A percentile compares a stretch with the other conserved stretches of the same genome.
Evolutionary conservation across 2,329 filamentous ascomycete genomes (phyloP).

Genomic region (Alternaria hordeiaustralica): DNA sequence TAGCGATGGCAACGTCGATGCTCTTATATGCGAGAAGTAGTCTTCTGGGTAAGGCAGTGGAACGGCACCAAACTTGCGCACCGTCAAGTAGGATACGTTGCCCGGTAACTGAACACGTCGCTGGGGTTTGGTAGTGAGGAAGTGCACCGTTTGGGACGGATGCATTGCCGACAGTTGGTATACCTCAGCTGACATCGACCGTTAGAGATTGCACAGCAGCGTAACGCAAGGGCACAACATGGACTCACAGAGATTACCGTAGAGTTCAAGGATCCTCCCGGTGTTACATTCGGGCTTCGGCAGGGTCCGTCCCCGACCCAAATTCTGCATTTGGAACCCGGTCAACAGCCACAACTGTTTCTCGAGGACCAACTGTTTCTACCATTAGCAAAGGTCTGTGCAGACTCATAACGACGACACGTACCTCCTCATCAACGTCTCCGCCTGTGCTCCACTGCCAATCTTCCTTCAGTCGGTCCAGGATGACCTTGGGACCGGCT

Average conservation of each 20-base stretch:
- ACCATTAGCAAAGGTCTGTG: constrained; percentile 1
- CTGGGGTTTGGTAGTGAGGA: constrained; percentile 44
- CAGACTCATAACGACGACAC: not conserved
- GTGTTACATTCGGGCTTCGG: constrained; percentile 38
- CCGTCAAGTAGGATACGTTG: constrained; percentile 40
- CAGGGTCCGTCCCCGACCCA: constrained; percentile 28
- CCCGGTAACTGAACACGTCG: constrained; percentile 42
- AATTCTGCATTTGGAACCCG: constrained; percentile 54
- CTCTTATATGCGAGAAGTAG: constrained; percentile 48
- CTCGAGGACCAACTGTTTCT: constrained; percentile 53
- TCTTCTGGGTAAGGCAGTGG: constrained; percentile 57
- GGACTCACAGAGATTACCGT: constrained; percentile 49
- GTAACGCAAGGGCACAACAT: constrained; percentile 18
- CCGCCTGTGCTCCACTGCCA: constrained; percentile 49
- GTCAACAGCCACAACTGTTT: constrained; percentile 69
- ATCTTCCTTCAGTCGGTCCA: constrained; percentile 62
- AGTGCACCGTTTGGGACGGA: constrained; percentile 45
- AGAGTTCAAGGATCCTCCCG: constrained; percentile 47
- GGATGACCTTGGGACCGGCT: constrained; percentile 59
- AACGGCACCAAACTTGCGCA: constrained; percentile 49
- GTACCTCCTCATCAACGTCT: constrained; percentile 54
- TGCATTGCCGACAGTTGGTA: constrained; percentile 55
- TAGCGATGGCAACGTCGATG: constrained; percentile 61
- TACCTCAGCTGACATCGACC: constrained; percentile 47
- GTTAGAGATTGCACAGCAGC: constrained; percentile 36